Evolutionary conservation across 2,329 filamentous ascomycete species (phyloP), one percentile per base, ranked within the genome.

Genomic region (Orbilia quercus): DNA sequence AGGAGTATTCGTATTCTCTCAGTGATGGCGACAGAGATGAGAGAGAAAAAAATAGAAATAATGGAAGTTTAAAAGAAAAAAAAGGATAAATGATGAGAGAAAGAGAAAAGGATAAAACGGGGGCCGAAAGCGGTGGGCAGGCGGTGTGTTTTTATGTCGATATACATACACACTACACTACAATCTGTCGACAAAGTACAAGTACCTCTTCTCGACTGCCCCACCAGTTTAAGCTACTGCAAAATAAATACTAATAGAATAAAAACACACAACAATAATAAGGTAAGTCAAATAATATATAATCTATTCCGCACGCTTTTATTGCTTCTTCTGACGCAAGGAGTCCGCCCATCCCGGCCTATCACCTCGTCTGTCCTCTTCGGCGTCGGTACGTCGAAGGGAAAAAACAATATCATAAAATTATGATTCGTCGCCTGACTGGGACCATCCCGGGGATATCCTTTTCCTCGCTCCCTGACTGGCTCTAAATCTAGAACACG

Each of bases 41-140:
- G 12, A 51, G 28, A 48, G 14, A 25, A 34, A 38, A 20, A 23
- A n/a, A 47, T 44, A 20, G 50, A 48, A 1, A 25, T 31, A 7
- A 50, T 20, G 36, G 34, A n/a, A n/a, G n/a, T n/a, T n/a, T n/a
- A n/a, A 7, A 11, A n/a, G 28, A 48, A 36, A 28, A 25, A n/a
- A 36, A 47, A 31, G 48, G 31, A 45, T n/a, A 16, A 23, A 55
- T 16, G 40, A 31, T 50, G 47, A 22, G 12, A 51, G 28, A 48
- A 16, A 25, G 44, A 38, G 22, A 23, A n/a, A 47, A 51, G 25
- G 50, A 48, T 7, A 25, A 42, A 7, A 50, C 20, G 36, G 34
- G 47, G 42, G 22, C 69, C 69, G 69, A 62, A 66, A 73, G 34
- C 69, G 69, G 69, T 66, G 60, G 60, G 59, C 54, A 54, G 54